Evolutionary conservation across 352 stramenopile genomes (phyloP), one percentile per base, ranked within the genome.

Genomic region (Globisporangium recalcitrans): DNA sequence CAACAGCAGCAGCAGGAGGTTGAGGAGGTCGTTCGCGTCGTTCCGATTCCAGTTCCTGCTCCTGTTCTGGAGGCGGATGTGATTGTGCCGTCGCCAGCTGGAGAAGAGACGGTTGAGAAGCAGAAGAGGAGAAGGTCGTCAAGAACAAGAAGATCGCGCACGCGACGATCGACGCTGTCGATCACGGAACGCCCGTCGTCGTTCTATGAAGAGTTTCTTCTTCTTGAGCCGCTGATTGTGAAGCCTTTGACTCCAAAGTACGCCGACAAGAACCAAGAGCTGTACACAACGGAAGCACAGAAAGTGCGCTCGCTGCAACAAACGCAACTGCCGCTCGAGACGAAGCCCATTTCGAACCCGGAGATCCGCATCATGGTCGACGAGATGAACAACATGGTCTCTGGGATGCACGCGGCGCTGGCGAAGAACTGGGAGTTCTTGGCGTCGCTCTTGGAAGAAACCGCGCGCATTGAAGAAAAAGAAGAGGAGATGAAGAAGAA

Each of bases 341-440:
- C 40, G 6, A 48, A 54, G 60, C 14, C 29, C 13, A 57, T 66
- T 4, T 24, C 60, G 52, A 66, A 44, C 8, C 60, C 60, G 19
- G 60, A 59, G 51, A 54, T 66, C 52, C 60, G 60, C 9, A 32
- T 66, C 21, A 66, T 66, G 60, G 60, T 66, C 21, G 60, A 66
- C 52, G 60, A 66, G n/a, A 21, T 66, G 52, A 66, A 66, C 31
- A 46, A 49, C 40, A 58, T 55, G 38, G 52, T 66, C 11, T 38
- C 40, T 21, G 34, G 52, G 27, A 61, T 60, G 60, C 52, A 66
- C 31, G 40, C 22, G 11, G 14, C 46, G 52, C 40, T 66, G 29
- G 52, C 31, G 44, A 48, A 44, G 22, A 66, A 66, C 60, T 66
- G 60, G 60, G 52, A 60, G 21, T 61, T 66, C 29, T 7, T 66